Base-by-base conservation (phyloP, 225 moss, liverwort and hornwort species). In the Asterella californica region DNA sequence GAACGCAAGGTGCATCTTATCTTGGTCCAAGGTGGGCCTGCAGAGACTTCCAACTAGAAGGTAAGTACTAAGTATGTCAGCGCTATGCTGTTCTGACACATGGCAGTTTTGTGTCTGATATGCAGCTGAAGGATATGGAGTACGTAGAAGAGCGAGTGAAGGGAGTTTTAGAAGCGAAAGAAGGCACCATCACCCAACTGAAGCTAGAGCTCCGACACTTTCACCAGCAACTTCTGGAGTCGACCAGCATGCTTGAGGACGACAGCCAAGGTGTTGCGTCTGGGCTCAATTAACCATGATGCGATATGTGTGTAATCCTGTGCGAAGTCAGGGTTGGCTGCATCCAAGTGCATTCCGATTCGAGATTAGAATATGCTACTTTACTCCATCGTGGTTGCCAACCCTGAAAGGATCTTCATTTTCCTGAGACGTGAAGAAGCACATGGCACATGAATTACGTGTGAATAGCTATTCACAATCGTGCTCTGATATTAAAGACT, bases 71-170 rank as follows among this genome's bases (percentile, higher is more conserved):
- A n/a, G n/a, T 15, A 19, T 52, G 2, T 2, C 48, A 48, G n/a
- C 66, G 6, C 33, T 2, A 15, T 54, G 27, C 4, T 49, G 15
- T 33, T 32, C 9, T 0, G 10, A 32, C n/a, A 7, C 24, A 42
- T 3, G 42, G 7, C 42, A 42, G 42, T 7, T 42, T 2, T 57
- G 11, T 64, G 64, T 64, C 9, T 8, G 29, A 49, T 7, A 18
- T 47, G 78, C 82, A 85, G 85, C 76, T 85, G 34, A 70, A 70
- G 72, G 85, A 85, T 45, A 85, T 85, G 85, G 85, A 85, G 72
- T 79, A 82, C 64, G 67, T 85, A 10, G 85, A 85, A 57, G 70
- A 82, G 57, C 82, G 85, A 72, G 77, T 85, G 22, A 85, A 82
- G 49, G 82, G 77, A 33, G 82, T 85, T 45, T 22, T 85, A 79